phyloP scores from a whole-genome alignment of 495 filamentous ascomycete genomes.

The Penicillium roqueforti region DNA sequence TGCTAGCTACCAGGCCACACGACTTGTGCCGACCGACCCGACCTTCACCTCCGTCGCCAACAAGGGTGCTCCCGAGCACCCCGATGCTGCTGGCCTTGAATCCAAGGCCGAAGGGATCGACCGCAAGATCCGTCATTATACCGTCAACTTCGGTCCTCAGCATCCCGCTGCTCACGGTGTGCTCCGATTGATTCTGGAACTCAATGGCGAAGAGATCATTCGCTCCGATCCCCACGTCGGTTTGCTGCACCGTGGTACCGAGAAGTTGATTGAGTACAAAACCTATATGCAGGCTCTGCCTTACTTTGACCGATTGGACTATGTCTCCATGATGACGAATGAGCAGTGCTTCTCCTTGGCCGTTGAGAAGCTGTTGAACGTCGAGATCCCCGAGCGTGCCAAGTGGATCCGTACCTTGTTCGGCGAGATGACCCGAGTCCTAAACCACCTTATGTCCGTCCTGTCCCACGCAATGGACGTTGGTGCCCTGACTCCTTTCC shows the following conservation, averaged over 20 bases:
- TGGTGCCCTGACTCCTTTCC: conserved; percentile 93
- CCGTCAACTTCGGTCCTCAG: conserved; percentile 99
- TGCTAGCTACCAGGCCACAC: conserved; percentile 55
- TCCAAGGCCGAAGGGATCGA: conserved; percentile 52
- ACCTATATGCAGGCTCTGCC: conserved; percentile 97
- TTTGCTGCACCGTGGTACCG: conserved; percentile 91
- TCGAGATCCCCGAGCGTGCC: conserved; percentile 91
- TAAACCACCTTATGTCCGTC: conserved; percentile 98
- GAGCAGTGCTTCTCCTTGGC: conserved; percentile 96
- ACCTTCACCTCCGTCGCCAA: conserved; percentile 51
- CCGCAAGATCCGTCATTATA: conserved; percentile 97
- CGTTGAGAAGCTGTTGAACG: conserved; percentile 96
- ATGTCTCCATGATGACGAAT: conserved; percentile 99
- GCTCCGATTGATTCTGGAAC: conserved; percentile 92
- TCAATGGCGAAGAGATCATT: conserved; percentile 97
- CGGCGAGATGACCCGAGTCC: conserved; percentile 87
- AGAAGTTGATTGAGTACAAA: conserved; percentile 99
- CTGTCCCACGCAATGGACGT: conserved; percentile 99
- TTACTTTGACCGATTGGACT: conserved; percentile 98
- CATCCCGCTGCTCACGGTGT: conserved; percentile 99
- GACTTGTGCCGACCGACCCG: conserved; percentile 56
- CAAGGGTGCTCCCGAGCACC: conserved; percentile 36
- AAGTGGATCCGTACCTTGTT: conserved; percentile 98
- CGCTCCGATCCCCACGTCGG: conserved; percentile 96
- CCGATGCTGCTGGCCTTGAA: conserved; percentile 46